phyloP scores from a whole-genome alignment of 192 early-diverging fungal species.

The Piromyces sp. region DNA sequence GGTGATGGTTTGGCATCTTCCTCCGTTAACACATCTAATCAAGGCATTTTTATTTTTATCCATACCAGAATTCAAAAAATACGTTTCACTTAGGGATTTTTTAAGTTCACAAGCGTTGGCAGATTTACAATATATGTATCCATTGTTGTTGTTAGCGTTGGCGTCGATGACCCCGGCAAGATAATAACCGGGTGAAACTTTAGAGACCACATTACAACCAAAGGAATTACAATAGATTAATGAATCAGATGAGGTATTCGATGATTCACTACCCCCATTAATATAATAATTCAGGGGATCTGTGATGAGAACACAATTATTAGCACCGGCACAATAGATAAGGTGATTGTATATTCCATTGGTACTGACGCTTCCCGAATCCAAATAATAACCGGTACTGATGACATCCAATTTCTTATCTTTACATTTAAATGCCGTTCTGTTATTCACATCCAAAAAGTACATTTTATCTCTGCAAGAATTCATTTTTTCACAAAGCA shows the following conservation, averaged over 20 bases:
- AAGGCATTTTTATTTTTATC: not conserved
- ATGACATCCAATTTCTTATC: not conserved
- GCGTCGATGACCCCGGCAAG: not conserved
- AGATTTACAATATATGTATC: not conserved
- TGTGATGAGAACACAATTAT: not conserved
- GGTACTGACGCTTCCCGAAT: not conserved
- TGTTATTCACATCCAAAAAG: not conserved
- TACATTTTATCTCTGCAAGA: not conserved
- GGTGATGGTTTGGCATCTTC: not conserved
- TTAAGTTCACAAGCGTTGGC: not conserved
- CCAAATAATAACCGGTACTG: not conserved
- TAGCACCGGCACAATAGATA: not conserved
- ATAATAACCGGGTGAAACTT: not conserved
- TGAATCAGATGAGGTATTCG: not conserved
- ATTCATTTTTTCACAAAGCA: not conserved
- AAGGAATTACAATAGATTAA: not conserved
- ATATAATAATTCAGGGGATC: not conserved
- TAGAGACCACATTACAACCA: not conserved
- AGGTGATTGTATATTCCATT: not conserved
- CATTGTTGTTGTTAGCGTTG: not conserved
- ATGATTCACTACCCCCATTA: not conserved
- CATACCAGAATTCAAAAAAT: not conserved
- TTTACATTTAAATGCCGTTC: not conserved
- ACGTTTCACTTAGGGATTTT: not conserved
- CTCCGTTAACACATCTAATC: not conserved